A percentile compares a stretch with the other conserved stretches of the same genome.
These are phyloP conservation scores for Geopyxis carbonaria DNA, from an alignment of 495 filamentous ascomycete genomes.

Conservation along the genomic window DNA sequence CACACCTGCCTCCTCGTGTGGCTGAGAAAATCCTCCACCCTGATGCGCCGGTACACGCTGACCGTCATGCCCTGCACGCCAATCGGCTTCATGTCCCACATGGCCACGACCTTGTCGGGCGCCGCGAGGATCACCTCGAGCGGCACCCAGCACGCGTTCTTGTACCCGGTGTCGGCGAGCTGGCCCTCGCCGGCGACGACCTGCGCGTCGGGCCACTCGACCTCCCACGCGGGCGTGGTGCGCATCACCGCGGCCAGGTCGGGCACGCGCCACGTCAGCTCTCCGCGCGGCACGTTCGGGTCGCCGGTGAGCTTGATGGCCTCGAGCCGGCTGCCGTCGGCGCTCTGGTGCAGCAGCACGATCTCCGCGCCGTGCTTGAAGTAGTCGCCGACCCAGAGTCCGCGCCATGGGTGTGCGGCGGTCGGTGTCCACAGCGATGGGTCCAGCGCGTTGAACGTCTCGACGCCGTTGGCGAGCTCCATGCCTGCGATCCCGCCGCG, in stretches of 20 bases:
- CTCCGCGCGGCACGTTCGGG: slow-evolving; percentile 69
- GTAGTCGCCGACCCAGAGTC: slow-evolving; percentile 88
- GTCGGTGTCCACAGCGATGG: slow-evolving; percentile 59
- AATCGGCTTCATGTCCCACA: too few relatives aligned
- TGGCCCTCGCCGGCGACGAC: slow-evolving; percentile 65
- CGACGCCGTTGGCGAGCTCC: slow-evolving; percentile 51
- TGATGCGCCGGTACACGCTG: too few relatives aligned
- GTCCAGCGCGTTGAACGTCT: slow-evolving; percentile 62
- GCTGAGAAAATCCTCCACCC: too few relatives aligned
- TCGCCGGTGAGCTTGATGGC: slow-evolving; percentile 68
- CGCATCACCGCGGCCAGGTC: too few relatives aligned
- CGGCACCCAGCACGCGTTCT: too few relatives aligned
- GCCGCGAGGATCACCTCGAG: too few relatives aligned
- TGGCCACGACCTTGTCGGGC: too few relatives aligned
- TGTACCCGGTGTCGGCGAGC: too few relatives aligned
- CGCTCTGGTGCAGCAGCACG: slow-evolving; percentile 53
- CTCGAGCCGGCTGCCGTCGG: slow-evolving; percentile 18
- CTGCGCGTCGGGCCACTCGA: slow-evolving; percentile 52
- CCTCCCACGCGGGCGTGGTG: slow-evolving; percentile 47
- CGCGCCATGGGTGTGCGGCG: slow-evolving; percentile 59
- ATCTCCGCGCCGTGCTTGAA: slow-evolving; percentile 80
- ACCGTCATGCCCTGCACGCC: too few relatives aligned
- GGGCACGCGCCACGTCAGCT: slow-evolving; percentile 20
- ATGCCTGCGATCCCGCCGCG: slow-evolving; percentile 32
- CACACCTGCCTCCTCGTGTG: too few relatives aligned